These are phyloP conservation scores for Cryptomeria japonica DNA, from an alignment of 75 land plant genomes.

Conservation along the genomic window DNA sequence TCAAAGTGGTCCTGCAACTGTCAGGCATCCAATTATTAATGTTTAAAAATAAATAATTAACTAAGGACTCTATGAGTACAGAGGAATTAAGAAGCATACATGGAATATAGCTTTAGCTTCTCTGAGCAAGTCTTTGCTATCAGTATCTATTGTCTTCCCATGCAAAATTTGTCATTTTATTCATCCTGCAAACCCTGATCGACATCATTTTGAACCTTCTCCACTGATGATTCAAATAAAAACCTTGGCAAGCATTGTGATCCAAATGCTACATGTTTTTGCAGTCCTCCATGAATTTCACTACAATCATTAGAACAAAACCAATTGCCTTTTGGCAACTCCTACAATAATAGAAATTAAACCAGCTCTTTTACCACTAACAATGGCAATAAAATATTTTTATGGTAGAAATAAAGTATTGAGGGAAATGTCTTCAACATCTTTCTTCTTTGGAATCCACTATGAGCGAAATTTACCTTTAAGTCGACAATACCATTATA, in stretches of 20 bases:
- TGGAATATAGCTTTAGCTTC: conserved; percentile 56
- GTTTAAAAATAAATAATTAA: background rate
- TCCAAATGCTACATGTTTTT: conserved; percentile 41
- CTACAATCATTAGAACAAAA: conserved; percentile 66
- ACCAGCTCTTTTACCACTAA: background rate
- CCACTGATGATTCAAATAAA: conserved; percentile 17
- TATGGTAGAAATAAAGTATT: background rate
- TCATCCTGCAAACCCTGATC: conserved; percentile 13
- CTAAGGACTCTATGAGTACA: background rate
- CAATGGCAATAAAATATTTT: background rate
- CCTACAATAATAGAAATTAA: conserved; percentile 34
- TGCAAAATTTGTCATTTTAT: conserved; percentile 45
- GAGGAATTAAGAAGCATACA: conserved; percentile 32
- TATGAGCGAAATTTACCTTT: conserved; percentile 22
- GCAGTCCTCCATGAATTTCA: conserved; percentile 42
- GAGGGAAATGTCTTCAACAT: background rate
- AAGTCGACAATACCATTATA: conserved; percentile 57
- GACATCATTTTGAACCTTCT: conserved; percentile 24
- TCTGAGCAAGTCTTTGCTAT: conserved; percentile 36
- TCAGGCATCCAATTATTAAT: background rate
- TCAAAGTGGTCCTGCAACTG: conserved; percentile 71
- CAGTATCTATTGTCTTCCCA: conserved; percentile 44
- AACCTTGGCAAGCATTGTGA: conserved; percentile 28
- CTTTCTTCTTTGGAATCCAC: background rate
- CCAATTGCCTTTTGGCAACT: conserved; percentile 74